Evolutionary conservation across 2,329 filamentous ascomycete species (phyloP).

Genomic region (Arthrobotrys entomopaga): DNA sequence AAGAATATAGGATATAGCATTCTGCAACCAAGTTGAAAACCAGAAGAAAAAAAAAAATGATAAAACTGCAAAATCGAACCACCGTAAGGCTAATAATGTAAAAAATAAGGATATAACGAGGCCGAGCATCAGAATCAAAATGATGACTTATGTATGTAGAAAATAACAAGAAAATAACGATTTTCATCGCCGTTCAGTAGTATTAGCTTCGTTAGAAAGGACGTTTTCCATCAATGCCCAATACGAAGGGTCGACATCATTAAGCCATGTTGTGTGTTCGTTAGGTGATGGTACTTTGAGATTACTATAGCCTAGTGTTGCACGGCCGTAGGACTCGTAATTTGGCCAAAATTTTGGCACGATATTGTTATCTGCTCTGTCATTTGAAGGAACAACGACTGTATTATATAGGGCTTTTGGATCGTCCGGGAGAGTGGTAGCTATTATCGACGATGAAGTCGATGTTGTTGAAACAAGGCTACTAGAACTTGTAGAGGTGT

Average conservation of each 20-base stretch:
- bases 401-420: constrained; percentile 36
- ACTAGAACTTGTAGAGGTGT: constrained; percentile 12
- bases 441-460: constrained; percentile 15
- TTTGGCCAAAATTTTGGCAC: constrained; percentile 51
- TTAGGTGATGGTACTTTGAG: constrained; percentile 40
- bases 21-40: constrained; percentile 1
- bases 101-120: too few relatives aligned
- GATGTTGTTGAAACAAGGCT: constrained; percentile 20
- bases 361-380: constrained; percentile 33
- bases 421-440: constrained; percentile 13
- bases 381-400: constrained; percentile 43
- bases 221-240: constrained; percentile 51
- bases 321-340: constrained; percentile 40
- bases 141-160: too few relatives aligned
- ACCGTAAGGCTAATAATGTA: neutral
- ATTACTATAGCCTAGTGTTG: constrained; percentile 39
- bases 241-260: constrained; percentile 47
- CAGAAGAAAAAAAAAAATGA: neutral
- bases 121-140: too few relatives aligned
- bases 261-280: constrained; percentile 38
- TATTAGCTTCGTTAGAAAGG: constrained; percentile 34
- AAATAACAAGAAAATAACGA: too few relatives aligned
- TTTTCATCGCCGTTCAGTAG: constrained; percentile 25
- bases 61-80: neutral
- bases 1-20: neutral